Evolutionary conservation across 1,139 yeast species (phyloP).

Genomic region (Torulaspora globosa): DNA sequence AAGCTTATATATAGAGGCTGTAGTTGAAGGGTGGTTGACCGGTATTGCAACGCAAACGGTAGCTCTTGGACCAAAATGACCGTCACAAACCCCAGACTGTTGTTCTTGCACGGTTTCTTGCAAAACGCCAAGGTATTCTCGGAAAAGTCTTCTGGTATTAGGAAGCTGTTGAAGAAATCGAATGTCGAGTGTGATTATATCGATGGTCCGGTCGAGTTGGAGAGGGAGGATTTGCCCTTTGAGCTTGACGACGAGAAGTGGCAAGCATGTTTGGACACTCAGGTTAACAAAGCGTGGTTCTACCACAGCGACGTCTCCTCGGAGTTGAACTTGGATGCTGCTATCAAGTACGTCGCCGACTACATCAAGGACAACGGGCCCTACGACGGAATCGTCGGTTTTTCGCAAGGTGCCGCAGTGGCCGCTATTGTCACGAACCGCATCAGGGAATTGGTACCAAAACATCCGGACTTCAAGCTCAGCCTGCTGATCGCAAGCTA

Average conservation of each 20-base stretch:
- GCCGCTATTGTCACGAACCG: constrained; percentile 54
- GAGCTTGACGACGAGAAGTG: constrained; percentile 46
- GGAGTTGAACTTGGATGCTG: constrained; percentile 40
- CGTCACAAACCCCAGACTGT: constrained; percentile 36
- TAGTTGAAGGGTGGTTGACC: too few species aligned
- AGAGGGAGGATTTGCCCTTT: constrained; percentile 67
- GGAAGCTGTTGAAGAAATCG: constrained; percentile 63
- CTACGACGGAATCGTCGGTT: constrained; percentile 81
- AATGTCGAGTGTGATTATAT: constrained; percentile 70
- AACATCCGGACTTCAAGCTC: constrained; percentile 44
- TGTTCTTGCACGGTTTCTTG: constrained; percentile 55
- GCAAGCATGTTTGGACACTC: constrained; percentile 44
- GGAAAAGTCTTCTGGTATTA: constrained; percentile 71
- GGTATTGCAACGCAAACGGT: too few species aligned
- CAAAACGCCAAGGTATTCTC: constrained; percentile 76
- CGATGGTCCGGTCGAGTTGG: constrained; percentile 67
- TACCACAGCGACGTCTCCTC: constrained; percentile 46
- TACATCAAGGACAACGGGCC: constrained; percentile 74
- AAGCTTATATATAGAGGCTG: not conserved
- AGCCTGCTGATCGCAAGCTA: constrained; percentile 54
- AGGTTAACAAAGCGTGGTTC: constrained; percentile 57
- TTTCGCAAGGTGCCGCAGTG: constrained; percentile 91
- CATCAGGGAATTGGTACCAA: constrained; percentile 42
- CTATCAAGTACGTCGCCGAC: constrained; percentile 50
- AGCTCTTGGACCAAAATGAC: constrained; percentile 14